These are phyloP conservation scores for Chlorella sp. DNA, from an alignment of 139 green algal genomes.

Conservation along the genomic window DNA sequence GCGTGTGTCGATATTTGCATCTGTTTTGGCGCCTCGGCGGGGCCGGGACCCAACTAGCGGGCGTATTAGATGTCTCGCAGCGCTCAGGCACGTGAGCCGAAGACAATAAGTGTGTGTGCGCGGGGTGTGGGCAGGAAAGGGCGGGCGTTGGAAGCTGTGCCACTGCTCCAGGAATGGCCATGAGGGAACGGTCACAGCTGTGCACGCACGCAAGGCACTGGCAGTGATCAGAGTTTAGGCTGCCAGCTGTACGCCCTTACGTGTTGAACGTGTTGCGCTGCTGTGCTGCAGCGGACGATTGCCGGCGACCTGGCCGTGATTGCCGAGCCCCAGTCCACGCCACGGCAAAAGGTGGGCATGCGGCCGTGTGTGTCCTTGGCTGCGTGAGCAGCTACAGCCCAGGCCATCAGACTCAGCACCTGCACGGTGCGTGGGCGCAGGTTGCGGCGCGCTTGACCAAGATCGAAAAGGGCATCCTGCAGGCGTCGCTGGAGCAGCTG, in stretches of 20 bases:
- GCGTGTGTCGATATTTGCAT: too few relatives aligned
- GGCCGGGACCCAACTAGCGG: not conserved
- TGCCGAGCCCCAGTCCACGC: not conserved
- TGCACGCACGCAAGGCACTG: too few relatives aligned
- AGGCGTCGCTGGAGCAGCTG: not conserved
- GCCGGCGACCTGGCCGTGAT: not conserved
- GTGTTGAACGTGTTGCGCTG: not conserved
- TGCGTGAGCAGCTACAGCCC: not conserved
- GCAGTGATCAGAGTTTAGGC: not conserved
- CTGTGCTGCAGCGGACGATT: not conserved
- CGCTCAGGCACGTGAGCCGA: not conserved
- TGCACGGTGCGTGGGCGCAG: not conserved
- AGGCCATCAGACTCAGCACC: not conserved
- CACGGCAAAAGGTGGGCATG: not conserved
- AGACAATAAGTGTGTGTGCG: not conserved
- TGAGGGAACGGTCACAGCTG: not conserved
- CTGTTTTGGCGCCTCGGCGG: too few relatives aligned
- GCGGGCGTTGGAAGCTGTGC: not conserved
- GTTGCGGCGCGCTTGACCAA: not conserved
- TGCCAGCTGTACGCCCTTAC: not conserved
- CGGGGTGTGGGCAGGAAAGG: not conserved
- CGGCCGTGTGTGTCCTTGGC: not conserved
- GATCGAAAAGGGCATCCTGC: not conserved
- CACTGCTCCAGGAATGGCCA: not conserved
- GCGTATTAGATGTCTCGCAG: too few relatives aligned